Base-by-base conservation (phyloP, 768 basidiomycete genomes). In the Auriscalpium vulgare region DNA sequence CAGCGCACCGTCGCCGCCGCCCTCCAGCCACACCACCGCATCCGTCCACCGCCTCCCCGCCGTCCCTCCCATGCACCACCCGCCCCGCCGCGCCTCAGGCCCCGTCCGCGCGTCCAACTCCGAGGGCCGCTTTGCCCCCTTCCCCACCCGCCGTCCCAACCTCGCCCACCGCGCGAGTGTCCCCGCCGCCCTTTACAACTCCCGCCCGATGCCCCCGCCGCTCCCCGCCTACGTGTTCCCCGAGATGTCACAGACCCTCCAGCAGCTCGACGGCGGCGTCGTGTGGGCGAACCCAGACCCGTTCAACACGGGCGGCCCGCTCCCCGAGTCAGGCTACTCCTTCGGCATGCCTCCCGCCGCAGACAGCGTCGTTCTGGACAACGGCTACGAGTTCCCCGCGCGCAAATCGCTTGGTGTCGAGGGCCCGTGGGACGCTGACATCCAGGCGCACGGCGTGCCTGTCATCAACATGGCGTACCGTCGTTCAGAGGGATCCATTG, bases 91-190 rank as follows among this genome's bases (percentile, higher is more conserved):
- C 23, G 50, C 36, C 10, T 37, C 50, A 19, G 47, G 17, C n/a
- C 17, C 47, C 47, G 47, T 48, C 16, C 47, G 47, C 21, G 47
- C 47, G 7, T 48, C 47, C 14, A 11, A 16, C 47, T 48, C 47
- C 47, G 47, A 48, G 47, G 47, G 17, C 47, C 53, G 10, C 36
- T 47, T 17, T 45, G 9, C 17, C 17, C 53, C 53, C 44, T 37
- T n/a, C 53, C 44, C 37, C 6, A 17, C 51, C 4, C 60, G 58
- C 4, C 61, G 59, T 36, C 59, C 61, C 9, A 56, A 54, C 40
- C 49, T 61, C 11, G 60, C 37, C 2, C 60, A 61, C 36, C 60
- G 60, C n/a, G 58, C 60, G 23, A 59, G 58, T 2, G 60, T 59
- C 10, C 60, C 60, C 5, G 51, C 58, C 3, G 37, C 59, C 10